phyloP scores from a whole-genome alignment of 73 alveolate genomes.

The Blepharisma japonicum region DNA sequence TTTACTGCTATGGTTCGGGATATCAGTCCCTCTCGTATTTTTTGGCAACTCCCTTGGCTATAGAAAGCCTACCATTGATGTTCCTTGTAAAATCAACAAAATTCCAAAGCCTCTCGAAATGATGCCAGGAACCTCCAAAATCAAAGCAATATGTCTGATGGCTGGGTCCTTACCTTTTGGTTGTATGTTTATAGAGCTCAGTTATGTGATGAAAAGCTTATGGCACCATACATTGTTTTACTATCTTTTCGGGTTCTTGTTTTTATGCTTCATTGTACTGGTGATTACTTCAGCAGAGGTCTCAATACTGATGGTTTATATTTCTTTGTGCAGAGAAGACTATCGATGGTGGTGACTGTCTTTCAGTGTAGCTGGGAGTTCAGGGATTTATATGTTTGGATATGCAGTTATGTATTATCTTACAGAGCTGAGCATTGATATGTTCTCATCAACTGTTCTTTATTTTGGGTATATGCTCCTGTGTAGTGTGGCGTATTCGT shows the following conservation, averaged over 20 bases:
- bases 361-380: conserved; percentile 40
- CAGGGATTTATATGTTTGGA: conserved; percentile 44
- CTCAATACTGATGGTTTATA: conserved; percentile 38
- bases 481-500: conserved; percentile 28
- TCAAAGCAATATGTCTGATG: conserved; percentile 29
- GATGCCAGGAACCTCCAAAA: conserved; percentile 9
- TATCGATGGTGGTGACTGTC: conserved; percentile 61
- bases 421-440: conserved; percentile 25
- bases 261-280: conserved; percentile 29
- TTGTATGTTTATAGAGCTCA: conserved; percentile 32
- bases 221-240: conserved; percentile 44
- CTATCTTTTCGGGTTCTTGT: conserved; percentile 43
- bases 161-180: conserved; percentile 51
- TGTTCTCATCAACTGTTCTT: conserved; percentile 33
- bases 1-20: conserved; percentile 36
- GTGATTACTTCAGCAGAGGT: conserved; percentile 48
- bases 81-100: conserved; percentile 39
- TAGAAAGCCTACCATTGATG: conserved; percentile 24
- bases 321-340: conserved; percentile 37
- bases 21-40: conserved; percentile 33
- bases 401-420: conserved; percentile 36
- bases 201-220: conserved; percentile 38
- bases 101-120: conserved; percentile 33
- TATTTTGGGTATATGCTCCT: conserved; percentile 47
- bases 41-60: conserved; percentile 37